Evolutionary conservation across 805 yeast genomes (phyloP), one percentile per base, ranked within the genome.

Genomic region (Lachancea lanzarotensis): DNA sequence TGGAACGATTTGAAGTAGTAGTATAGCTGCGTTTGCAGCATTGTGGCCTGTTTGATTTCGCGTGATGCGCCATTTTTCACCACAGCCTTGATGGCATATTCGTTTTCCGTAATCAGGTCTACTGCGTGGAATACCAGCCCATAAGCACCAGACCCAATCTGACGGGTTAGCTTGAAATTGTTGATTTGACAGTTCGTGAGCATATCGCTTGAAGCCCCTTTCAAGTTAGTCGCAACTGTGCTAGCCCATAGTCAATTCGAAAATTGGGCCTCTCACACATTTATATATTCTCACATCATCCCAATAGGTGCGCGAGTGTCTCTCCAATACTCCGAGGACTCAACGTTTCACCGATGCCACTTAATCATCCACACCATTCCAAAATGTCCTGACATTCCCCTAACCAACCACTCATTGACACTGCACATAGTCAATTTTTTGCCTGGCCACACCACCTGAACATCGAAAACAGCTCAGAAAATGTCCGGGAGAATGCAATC

Each of bases 111-210:
- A 35, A 53, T 56, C 17, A 71, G 51, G 57, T 87, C 83, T 47
- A 73, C 63, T 2, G 86, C 89, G 15, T 77, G 70, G 67, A 83
- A 86, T 7, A 88, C 91, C 27, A 83, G 70, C 3, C 95, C 95
- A 56, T 82, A 88, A 18, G 95, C 89, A 22, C 96, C 96, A 0
- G 91, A 76, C 13, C 50, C 50, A 18, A 63, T 56, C 37, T 60
- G 62, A 6, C 48, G 44, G 4, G 47, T 38, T 7, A 62, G 54
- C 40, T 50, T 51, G 40, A 47, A 59, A 43, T 60, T 60, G 45
- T 62, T 62, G 3, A 62, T 55, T 44, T 53, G 54, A 33, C 59
- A 54, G 36, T 56, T 52, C 34, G 45, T 42, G 9, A 57, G 42
- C 55, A 54, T 56, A n/a, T 16, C 20, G 3, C 38, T 7, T 15